Conservation (phyloP, 2,329 filamentous ascomycete genomes). For the Calcarisporium arbuscula region DNA sequence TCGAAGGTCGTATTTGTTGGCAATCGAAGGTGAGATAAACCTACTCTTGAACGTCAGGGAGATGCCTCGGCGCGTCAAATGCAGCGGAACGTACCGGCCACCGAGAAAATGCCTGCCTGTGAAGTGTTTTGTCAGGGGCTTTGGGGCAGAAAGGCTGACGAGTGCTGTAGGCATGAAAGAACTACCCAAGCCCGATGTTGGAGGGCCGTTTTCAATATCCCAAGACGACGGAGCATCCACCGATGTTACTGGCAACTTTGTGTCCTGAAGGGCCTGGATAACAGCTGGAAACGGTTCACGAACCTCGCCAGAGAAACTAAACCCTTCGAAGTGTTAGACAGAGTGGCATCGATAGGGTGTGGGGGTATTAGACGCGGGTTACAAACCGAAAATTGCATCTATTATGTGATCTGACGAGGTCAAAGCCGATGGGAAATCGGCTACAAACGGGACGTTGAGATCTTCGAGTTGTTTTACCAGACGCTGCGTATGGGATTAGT, state of each 20-base stretch:
- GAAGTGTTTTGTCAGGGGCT: conserved; percentile 81
- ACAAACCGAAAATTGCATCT: conserved; percentile 83
- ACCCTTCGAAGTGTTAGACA: conserved; percentile 46
- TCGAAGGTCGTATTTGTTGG: conserved; percentile 82
- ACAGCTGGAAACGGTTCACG: conserved; percentile 86
- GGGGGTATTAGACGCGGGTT: conserved; percentile 3
- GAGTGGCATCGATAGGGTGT: not conserved
- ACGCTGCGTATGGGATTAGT: conserved; percentile 48
- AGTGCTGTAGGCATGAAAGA: conserved; percentile 74
- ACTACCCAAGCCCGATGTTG: conserved; percentile 67
- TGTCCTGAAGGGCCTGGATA: conserved; percentile 68
- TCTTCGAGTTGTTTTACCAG: conserved; percentile 79
- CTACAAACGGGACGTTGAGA: conserved; percentile 74
- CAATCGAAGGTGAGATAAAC: conserved; percentile 72
- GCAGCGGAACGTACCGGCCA: conserved; percentile 53
- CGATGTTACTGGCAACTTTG: conserved; percentile 70
- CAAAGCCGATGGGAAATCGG: conserved; percentile 68
- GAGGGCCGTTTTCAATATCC: conserved; percentile 85
- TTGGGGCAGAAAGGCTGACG: conserved; percentile 87
- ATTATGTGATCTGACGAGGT: conserved; percentile 70
- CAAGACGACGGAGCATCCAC: conserved; percentile 93
- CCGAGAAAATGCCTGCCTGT: conserved; percentile 86
- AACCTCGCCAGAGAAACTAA: conserved; percentile 87
- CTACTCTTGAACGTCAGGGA: conserved; percentile 33
- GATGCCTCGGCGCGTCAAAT: not conserved